Conservation (phyloP, 176 grass and related monocot species). For the Zea mays region DNA sequence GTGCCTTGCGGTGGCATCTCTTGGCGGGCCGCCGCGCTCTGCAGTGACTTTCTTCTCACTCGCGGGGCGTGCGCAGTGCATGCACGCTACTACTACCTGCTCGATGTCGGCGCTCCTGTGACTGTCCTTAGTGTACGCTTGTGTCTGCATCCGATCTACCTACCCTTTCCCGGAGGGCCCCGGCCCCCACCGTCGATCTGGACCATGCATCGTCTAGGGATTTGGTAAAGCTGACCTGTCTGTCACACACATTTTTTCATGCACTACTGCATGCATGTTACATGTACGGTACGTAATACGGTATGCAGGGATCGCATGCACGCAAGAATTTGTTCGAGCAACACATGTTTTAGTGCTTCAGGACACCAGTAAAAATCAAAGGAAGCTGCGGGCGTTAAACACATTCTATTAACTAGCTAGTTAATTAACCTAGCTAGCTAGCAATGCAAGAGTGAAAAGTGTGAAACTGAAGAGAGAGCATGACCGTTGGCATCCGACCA, state of each 20-base stretch:
- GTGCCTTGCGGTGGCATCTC: constrained; percentile 38
- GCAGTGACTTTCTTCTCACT: constrained; percentile 1
- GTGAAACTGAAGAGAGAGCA: constrained; percentile 21
- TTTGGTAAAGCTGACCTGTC: constrained; percentile 38
- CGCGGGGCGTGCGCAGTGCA: not conserved
- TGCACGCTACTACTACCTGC: not conserved
- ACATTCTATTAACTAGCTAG: not conserved
- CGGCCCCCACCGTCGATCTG: constrained; percentile 26
- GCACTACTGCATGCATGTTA: not conserved
- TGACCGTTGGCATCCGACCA: constrained; percentile 52
- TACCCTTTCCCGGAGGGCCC: too few relatives aligned
- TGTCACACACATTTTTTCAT: not conserved
- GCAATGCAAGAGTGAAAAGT: not conserved
- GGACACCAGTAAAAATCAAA: not conserved
- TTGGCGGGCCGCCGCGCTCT: not conserved
- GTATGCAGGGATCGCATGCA: not conserved
- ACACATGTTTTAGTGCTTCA: not conserved
- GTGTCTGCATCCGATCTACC: constrained; percentile 39
- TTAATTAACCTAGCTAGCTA: not conserved
- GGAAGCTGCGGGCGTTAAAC: not conserved
- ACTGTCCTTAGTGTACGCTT: constrained; percentile 12
- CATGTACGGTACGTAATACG: not conserved
- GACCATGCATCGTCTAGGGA: constrained; percentile 45
- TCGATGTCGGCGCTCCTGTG: constrained; percentile 11
- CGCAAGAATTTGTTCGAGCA: too few relatives aligned